Conservation (phyloP, 2,329 filamentous ascomycete species). For the Aspergillus sp. region DNA sequence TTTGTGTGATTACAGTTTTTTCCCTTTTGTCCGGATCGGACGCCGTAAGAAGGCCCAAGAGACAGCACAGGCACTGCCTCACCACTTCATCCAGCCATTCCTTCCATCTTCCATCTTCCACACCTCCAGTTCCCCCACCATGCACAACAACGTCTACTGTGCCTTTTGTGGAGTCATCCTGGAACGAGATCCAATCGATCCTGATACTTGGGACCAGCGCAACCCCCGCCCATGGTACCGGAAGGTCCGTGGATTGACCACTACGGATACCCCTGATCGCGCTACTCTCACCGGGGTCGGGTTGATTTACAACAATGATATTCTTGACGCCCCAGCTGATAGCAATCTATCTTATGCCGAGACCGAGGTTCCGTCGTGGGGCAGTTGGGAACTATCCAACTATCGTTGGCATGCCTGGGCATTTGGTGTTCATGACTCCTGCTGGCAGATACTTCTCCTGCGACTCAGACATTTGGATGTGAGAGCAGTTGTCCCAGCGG, state of each 20-base stretch:
- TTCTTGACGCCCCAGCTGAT: conserved; percentile 1
- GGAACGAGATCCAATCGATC: not conserved
- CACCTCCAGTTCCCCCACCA: too few species aligned
- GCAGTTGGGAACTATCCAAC: not conserved
- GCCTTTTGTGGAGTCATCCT: conserved; percentile 15
- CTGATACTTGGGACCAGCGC: not conserved
- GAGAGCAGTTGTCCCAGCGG: not conserved
- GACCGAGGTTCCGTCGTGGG: not conserved
- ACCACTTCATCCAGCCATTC: too few species aligned
- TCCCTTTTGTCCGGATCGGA: too few species aligned
- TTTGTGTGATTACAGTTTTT: too few species aligned
- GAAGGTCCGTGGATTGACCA: conserved; percentile 11
- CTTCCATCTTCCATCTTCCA: too few species aligned
- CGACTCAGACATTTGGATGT: not conserved
- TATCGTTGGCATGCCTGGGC: not conserved
- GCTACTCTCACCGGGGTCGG: conserved; percentile 8
- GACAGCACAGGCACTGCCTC: too few species aligned
- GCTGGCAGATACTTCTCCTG: conserved; percentile 16
- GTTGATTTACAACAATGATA: not conserved
- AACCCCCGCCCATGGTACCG: conserved; percentile 14
- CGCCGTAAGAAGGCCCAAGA: too few species aligned
- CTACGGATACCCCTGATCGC: not conserved
- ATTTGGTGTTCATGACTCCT: conserved; percentile 12
- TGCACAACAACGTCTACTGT: conserved; percentile 8
- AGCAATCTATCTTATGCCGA: conserved; percentile 2